phyloP scores from a whole-genome alignment of 495 filamentous ascomycete genomes.

The Tuber melanosporum region DNA sequence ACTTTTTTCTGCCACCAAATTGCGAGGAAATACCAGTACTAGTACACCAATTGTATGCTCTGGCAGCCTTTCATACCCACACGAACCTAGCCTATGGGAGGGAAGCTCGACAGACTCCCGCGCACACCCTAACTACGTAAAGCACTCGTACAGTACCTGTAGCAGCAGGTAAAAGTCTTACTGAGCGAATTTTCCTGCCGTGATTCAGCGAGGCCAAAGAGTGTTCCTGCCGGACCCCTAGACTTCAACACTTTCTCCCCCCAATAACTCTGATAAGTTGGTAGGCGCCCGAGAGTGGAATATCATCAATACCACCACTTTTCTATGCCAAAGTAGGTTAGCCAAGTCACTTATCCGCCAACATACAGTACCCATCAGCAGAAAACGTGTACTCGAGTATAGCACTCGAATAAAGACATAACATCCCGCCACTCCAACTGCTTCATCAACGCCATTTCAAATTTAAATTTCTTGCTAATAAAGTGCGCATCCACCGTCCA shows the following conservation, averaged over 20 bases:
- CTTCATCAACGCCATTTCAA: slow-evolving; percentile 56
- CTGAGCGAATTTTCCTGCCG: slow-evolving; percentile 54
- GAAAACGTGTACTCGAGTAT: slow-evolving; percentile 11
- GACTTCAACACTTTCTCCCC: slow-evolving; percentile 59
- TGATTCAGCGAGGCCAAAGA: slow-evolving; percentile 59
- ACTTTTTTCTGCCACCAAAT: no score
- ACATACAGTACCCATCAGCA: neutral
- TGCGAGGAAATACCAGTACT: no score
- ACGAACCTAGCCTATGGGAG: no score
- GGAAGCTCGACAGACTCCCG: no score
- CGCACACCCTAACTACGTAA: no score
- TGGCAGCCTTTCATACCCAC: no score
- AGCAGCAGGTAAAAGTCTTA: neutral
- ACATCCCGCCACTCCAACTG: slow-evolving; percentile 63
- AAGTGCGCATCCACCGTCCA: slow-evolving; percentile 17
- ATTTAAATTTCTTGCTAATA: slow-evolving; percentile 47
- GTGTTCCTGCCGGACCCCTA: slow-evolving; percentile 59
- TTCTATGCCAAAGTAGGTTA: slow-evolving; percentile 43
- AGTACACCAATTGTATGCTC: no score
- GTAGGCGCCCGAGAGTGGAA: slow-evolving; percentile 62
- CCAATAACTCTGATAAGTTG: slow-evolving; percentile 56
- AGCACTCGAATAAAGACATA: slow-evolving; percentile 43
- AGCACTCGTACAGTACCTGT: no score
- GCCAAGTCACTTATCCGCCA: neutral
- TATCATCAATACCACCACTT: slow-evolving; percentile 55